Evolutionary conservation across 441 rosid species (phyloP).

Genomic region (Rhodomyrtus psidioides): DNA sequence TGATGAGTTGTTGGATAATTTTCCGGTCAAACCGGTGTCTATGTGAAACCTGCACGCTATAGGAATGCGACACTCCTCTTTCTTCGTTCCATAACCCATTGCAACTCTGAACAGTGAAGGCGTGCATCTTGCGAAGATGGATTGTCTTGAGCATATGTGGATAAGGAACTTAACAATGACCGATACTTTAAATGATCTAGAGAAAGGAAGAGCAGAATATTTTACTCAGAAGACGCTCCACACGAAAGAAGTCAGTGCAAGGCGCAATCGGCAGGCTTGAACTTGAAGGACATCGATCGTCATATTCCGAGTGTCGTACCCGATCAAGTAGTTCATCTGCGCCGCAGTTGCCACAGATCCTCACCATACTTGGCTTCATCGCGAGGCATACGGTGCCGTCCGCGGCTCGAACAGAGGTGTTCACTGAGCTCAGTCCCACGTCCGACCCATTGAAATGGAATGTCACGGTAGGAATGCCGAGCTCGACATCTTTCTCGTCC

Average conservation of each 20-base stretch:
- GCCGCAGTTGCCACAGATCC: slow-evolving; percentile 27
- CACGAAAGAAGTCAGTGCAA: not conserved
- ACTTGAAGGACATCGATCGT: slow-evolving; percentile 25
- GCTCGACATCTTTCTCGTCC: not conserved
- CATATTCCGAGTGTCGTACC: slow-evolving; percentile 14
- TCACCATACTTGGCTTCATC: not conserved
- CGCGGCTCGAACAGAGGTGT: slow-evolving; percentile 12
- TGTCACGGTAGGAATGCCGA: slow-evolving; percentile 19
- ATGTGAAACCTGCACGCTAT: too few species aligned
- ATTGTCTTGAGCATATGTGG: too few species aligned
- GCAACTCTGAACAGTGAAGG: too few species aligned
- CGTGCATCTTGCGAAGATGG: too few species aligned
- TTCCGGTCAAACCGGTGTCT: too few species aligned
- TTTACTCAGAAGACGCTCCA: too few species aligned
- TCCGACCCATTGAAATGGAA: slow-evolving; percentile 31
- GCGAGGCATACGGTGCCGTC: slow-evolving; percentile 18
- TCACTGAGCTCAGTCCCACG: slow-evolving; percentile 15
- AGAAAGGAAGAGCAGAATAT: not conserved
- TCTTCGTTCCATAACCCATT: too few species aligned
- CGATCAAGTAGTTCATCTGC: slow-evolving; percentile 23
- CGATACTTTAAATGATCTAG: not conserved
- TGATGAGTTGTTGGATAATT: too few species aligned
- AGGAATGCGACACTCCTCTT: too few species aligned
- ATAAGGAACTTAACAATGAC: not conserved
- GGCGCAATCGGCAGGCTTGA: slow-evolving; percentile 24